These are phyloP conservation scores for Plantago elongata DNA, from an alignment of 257 asterid species.

Conservation along the genomic window DNA sequence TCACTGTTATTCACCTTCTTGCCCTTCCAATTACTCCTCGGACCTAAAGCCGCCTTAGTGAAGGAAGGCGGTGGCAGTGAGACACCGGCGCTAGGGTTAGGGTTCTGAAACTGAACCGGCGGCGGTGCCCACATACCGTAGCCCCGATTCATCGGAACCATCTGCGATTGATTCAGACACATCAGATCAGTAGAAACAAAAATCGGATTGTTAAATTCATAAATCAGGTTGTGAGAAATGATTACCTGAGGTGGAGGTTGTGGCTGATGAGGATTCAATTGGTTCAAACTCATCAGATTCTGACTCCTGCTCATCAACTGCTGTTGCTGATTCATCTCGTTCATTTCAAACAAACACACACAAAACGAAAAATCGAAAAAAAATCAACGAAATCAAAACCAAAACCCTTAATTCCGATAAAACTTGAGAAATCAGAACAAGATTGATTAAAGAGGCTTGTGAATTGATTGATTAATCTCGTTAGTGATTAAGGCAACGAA, in stretches of 20 bases:
- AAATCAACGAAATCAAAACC: neutral
- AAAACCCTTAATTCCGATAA: neutral
- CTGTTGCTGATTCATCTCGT: slow-evolving; percentile 56
- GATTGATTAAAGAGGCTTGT: neutral
- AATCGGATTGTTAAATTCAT: neutral
- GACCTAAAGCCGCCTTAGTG: slow-evolving; percentile 48
- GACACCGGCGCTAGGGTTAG: slow-evolving; percentile 29
- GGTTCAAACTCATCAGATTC: slow-evolving; percentile 36
- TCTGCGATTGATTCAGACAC: slow-evolving; percentile 30
- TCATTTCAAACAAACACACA: slow-evolving; percentile 29
- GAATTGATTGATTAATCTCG: neutral
- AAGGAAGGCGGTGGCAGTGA: slow-evolving; percentile 27
- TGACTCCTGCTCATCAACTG: slow-evolving; percentile 40
- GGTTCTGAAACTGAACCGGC: slow-evolving; percentile 54
- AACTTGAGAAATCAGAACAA: neutral
- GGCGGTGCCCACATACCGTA: slow-evolving; percentile 63
- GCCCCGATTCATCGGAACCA: slow-evolving; percentile 51
- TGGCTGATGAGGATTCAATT: slow-evolving; percentile 32
- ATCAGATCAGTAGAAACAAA: slow-evolving; percentile 4
- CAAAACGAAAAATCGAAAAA: neutral
- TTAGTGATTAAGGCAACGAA: slow-evolving; percentile 4
- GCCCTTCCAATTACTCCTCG: slow-evolving; percentile 67
- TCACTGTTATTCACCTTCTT: slow-evolving; percentile 31
- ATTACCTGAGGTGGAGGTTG: slow-evolving; percentile 50
- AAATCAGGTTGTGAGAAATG: slow-evolving; percentile 8